Percentiles rank a stretch among this genome's conserved stretches.
These are phyloP conservation scores for Ramularia endophylla DNA, from an alignment of 2,329 filamentous ascomycete genomes.

Conservation along the genomic window DNA sequence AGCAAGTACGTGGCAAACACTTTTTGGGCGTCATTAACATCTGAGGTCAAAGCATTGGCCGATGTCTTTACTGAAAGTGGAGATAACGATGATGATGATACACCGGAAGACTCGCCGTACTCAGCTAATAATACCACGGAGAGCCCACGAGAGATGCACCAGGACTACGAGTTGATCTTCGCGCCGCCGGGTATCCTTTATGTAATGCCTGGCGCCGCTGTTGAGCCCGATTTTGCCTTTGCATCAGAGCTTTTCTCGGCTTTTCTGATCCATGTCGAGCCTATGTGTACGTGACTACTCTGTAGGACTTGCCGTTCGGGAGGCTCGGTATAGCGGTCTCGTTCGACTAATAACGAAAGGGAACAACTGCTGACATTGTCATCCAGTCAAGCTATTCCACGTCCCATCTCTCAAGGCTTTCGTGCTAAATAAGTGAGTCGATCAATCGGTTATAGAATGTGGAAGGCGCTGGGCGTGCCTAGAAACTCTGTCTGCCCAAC, in stretches of 20 bases:
- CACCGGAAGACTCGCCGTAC: slow-evolving; percentile 15
- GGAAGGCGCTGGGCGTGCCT: too few relatives aligned
- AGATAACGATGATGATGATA: slow-evolving; percentile 14
- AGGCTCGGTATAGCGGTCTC: too few relatives aligned
- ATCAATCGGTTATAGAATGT: too few relatives aligned
- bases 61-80: slow-evolving; percentile 28
- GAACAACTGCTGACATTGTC: too few relatives aligned
- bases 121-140: slow-evolving; percentile 8
- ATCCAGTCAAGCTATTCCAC: slow-evolving; percentile 23
- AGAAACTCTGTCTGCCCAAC: too few relatives aligned
- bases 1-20: slow-evolving; percentile 27
- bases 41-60: slow-evolving; percentile 28
- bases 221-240: slow-evolving; percentile 19
- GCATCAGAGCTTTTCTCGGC: slow-evolving; percentile 16
- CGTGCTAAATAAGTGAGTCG: too few relatives aligned
- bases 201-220: slow-evolving; percentile 27
- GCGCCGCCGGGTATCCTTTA: slow-evolving; percentile 27
- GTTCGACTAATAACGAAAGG: too few relatives aligned
- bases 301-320: too few relatives aligned
- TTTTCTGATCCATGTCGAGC: slow-evolving; percentile 26
- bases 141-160: slow-evolving; percentile 3
- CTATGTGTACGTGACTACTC: slow-evolving; percentile 13
- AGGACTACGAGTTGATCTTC: slow-evolving; percentile 26
- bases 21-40: slow-evolving; percentile 29
- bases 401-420: slow-evolving; percentile 21